A percentile compares a stretch with the other conserved stretches of the same genome.
phyloP scores from a whole-genome alignment of 2,329 filamentous ascomycete genomes.

The Westerdykella sp. region DNA sequence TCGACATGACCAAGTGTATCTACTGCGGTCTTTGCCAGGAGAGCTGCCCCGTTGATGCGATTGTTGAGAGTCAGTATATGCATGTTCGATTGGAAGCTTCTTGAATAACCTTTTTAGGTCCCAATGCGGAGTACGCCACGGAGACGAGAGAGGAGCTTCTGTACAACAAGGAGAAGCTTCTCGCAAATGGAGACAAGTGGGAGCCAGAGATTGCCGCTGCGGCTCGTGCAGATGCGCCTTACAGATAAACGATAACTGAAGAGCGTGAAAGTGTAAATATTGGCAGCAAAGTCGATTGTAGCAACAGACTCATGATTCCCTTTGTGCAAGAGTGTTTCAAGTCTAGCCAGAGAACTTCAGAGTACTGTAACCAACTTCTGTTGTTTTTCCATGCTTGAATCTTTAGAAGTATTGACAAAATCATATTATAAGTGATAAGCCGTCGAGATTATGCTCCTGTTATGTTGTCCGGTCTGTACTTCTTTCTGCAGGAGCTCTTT shows the following conservation, averaged over 20 bases:
- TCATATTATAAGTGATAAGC: too few species aligned
- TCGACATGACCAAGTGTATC: constrained; percentile 99
- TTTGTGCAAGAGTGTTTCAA: not conserved
- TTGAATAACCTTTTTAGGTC: constrained; percentile 40
- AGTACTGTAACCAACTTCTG: too few species aligned
- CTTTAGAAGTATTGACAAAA: too few species aligned
- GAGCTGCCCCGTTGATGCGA: constrained; percentile 96
- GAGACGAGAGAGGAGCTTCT: constrained; percentile 85
- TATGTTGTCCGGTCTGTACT: too few species aligned
- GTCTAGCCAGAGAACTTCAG: too few species aligned
- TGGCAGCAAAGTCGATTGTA: constrained; percentile 5
- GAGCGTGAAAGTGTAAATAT: constrained; percentile 27
- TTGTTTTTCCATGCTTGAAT: too few species aligned
- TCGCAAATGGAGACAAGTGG: constrained; percentile 71
- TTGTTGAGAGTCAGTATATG: constrained; percentile 58
- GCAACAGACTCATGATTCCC: not conserved
- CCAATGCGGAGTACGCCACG: constrained; percentile 69
- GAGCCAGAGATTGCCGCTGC: constrained; percentile 92
- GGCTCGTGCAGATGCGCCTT: constrained; percentile 89
- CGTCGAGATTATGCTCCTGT: too few species aligned
- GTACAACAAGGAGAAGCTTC: constrained; percentile 95
- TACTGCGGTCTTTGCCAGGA: constrained; percentile 99
- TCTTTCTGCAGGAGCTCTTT: too few species aligned
- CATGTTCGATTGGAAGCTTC: not conserved
- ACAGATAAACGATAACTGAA: constrained; percentile 29